These are phyloP conservation scores for Lonicera japonica DNA, from an alignment of 129 eudicot genomes.

Conservation along the genomic window DNA sequence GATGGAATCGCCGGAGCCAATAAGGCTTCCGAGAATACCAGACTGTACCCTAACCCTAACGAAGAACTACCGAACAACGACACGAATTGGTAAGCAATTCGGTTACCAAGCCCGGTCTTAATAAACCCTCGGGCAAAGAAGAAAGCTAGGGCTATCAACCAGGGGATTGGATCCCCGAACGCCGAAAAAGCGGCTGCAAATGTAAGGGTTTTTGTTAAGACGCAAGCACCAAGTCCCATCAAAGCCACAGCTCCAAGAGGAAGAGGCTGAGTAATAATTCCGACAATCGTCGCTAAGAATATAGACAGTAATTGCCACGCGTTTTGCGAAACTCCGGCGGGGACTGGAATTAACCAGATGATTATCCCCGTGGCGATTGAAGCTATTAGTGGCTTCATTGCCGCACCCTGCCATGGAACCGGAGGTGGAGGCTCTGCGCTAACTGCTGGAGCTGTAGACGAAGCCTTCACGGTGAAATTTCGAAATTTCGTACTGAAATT, in stretches of 20 bases:
- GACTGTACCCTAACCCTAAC: slow-evolving; percentile 80
- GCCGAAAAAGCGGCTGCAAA: slow-evolving; percentile 97
- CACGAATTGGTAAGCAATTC: slow-evolving; percentile 91
- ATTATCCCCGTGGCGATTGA: slow-evolving; percentile 66
- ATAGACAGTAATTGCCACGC: slow-evolving; percentile 82
- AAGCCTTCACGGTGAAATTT: slow-evolving; percentile 12
- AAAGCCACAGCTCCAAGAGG: slow-evolving; percentile 85
- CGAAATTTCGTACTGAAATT: neutral
- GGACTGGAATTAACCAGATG: slow-evolving; percentile 66
- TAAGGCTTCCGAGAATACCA: slow-evolving; percentile 81
- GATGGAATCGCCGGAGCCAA: slow-evolving; percentile 94
- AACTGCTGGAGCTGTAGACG: slow-evolving; percentile 26
- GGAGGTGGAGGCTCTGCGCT: slow-evolving; percentile 36
- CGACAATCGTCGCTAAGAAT: slow-evolving; percentile 74
- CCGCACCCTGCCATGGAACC: slow-evolving; percentile 72
- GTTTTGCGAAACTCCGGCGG: slow-evolving; percentile 47
- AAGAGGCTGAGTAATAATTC: slow-evolving; percentile 73
- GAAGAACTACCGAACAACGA: slow-evolving; percentile 58
- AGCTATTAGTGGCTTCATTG: slow-evolving; percentile 48
- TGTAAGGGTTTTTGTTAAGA: slow-evolving; percentile 70
- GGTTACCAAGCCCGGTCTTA: slow-evolving; percentile 78
- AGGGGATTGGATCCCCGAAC: slow-evolving; percentile 87
- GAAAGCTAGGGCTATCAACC: slow-evolving; percentile 89
- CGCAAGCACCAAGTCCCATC: slow-evolving; percentile 80
- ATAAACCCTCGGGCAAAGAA: slow-evolving; percentile 96